Base-by-base conservation (phyloP, 768 basidiomycete species). In the Naematelia aurantialba region DNA sequence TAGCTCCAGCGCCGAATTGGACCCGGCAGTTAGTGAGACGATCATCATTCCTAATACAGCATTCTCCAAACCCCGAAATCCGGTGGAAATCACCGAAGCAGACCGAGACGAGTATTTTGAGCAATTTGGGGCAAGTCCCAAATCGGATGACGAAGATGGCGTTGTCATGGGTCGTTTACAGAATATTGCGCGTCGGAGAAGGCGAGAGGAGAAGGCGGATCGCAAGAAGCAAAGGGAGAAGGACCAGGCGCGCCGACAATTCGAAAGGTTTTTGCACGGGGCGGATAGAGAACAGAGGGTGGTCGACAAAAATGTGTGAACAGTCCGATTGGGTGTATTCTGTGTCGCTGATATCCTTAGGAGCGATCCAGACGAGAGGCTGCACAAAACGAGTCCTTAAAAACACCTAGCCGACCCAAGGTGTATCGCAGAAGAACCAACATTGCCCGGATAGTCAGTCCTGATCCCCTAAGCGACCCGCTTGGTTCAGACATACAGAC, bases 101-200 rank as follows among this genome's bases (percentile, higher is more conserved):
- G 73, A 73, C 56, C 58, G 51, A 34, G 67, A 67, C 44, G 69
- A 67, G 27, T 73, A 61, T 48, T 67, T 68, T 47, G 25, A 62
- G 21, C 60, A 65, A 45, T 62, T 65, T 52, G 71, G 68, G 0
- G 5, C 3, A 21, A 19, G 1, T 53, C 48, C 11, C 34, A 58
- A 50, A 2, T 60, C 66, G 14, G 69, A 66, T 45, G 69, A 39
- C 8, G 59, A 55, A 1, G 59, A 65, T 39, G 61, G 58, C 14
- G 50, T 53, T 17, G 63, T 45, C 21, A 51, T 50, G n/a, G 51
- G 56, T 34, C 24, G 22, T 13, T 44, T 68, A 34, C 67, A 70
- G 52, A 61, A 61, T 55, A 66, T 72, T n/a, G 73, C 63, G 19
- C 48, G 66, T 13, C n/a, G 22, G 14, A 22, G 67, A 21, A 5